Percentiles rank a stretch among this genome's conserved stretches.
Evolutionary conservation across 2,329 filamentous ascomycete species (phyloP).

Genomic region (Amauroascus niger): DNA sequence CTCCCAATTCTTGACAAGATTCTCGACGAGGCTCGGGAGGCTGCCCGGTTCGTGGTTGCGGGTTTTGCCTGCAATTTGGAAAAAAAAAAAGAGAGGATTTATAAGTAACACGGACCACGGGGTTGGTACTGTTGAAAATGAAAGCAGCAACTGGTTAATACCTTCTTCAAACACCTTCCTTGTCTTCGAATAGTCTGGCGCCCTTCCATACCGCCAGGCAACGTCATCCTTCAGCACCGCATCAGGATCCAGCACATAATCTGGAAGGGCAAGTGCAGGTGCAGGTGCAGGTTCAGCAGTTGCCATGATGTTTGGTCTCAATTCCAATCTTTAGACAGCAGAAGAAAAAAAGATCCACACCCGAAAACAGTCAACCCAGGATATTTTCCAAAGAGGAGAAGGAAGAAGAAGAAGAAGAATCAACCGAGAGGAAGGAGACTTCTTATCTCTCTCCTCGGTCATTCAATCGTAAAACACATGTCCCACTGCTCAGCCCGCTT

Average conservation of each 20-base stretch:
- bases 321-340: neutral
- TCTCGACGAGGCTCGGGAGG: conserved; percentile 54
- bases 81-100: neutral
- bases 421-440: too few relatives aligned
- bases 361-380: too few relatives aligned
- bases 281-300: neutral
- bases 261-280: conserved; percentile 41
- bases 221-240: conserved; percentile 47
- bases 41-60: conserved; percentile 47
- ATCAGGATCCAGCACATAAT: conserved; percentile 51
- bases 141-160: conserved; percentile 26
- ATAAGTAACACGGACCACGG: too few relatives aligned
- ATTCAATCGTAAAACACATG: too few relatives aligned
- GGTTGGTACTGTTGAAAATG: too few relatives aligned
- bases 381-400: too few relatives aligned
- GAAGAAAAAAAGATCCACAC: neutral
- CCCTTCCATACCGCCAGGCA: conserved; percentile 51
- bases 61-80: conserved; percentile 44
- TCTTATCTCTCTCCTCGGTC: too few relatives aligned
- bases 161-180: conserved; percentile 50
- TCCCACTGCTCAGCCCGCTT: too few relatives aligned
- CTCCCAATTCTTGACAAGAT: conserved; percentile 65
- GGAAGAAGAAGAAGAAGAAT: too few relatives aligned
- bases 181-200: conserved; percentile 57
- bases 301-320: neutral